Conservation (phyloP, 1,284 basidiomycete species). For the Entoloma clypeatum region DNA sequence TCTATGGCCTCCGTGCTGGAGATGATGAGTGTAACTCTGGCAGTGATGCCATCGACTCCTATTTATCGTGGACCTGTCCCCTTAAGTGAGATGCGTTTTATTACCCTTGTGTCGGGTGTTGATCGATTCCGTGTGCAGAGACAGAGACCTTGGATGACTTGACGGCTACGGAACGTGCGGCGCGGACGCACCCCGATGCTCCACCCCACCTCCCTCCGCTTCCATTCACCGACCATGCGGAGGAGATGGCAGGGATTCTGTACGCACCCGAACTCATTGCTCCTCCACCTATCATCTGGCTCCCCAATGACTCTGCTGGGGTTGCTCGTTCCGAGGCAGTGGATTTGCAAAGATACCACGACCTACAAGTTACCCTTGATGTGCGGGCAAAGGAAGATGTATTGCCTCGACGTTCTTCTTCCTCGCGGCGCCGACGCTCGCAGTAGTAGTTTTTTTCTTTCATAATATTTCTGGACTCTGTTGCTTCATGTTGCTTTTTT, state of each 20-base stretch:
- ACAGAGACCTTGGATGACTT: constrained; percentile 78
- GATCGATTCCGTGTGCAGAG: constrained; percentile 32
- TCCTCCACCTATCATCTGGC: constrained; percentile 74
- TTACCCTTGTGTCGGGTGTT: constrained; percentile 8
- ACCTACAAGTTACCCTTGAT: constrained; percentile 61
- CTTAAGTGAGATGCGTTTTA: constrained; percentile 48
- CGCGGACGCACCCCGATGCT: constrained; percentile 72
- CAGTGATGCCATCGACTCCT: constrained; percentile 62
- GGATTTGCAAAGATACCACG: constrained; percentile 68
- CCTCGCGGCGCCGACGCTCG: constrained; percentile 23
- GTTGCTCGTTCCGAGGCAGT: constrained; percentile 67
- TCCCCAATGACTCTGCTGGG: constrained; percentile 69
- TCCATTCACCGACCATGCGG: constrained; percentile 67
- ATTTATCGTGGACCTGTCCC: constrained; percentile 58
- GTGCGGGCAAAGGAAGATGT: constrained; percentile 57
- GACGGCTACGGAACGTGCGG: constrained; percentile 71
- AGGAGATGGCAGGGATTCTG: constrained; percentile 70
- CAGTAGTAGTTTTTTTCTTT: constrained; percentile 12
- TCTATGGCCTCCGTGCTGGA: constrained; percentile 75
- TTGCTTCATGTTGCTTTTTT: constrained; percentile 6
- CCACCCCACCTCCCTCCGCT: constrained; percentile 69
- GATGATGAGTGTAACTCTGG: constrained; percentile 75
- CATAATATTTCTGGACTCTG: constrained; percentile 7
- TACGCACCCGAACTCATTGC: constrained; percentile 79
- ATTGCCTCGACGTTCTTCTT: constrained; percentile 33